phyloP scores from a whole-genome alignment of 139 green algal species.

The Tetradesmus lagerheimii region DNA sequence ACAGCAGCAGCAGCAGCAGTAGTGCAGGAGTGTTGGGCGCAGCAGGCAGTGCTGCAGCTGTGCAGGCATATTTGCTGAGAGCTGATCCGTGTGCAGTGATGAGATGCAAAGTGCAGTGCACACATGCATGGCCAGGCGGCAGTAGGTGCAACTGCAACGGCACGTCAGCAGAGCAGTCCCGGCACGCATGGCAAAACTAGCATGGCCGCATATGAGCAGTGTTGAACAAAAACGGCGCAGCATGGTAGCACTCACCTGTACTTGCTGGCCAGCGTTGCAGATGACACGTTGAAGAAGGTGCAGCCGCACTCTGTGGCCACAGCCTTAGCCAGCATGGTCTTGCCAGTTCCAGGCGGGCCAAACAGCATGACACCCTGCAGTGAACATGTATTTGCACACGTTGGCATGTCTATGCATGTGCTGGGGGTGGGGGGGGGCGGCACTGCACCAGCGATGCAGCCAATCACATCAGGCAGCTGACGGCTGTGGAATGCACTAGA shows the following conservation, averaged over 20 bases:
- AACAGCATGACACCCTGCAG: slow-evolving; percentile 95
- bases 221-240: no score
- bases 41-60: not conserved
- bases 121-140: not conserved
- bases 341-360: slow-evolving; percentile 93
- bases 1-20: not conserved
- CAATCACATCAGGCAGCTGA: not conserved
- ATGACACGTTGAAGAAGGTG: slow-evolving; percentile 97
- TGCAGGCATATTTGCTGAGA: not conserved
- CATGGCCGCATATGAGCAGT: no score
- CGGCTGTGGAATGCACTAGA: no score
- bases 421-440: no score
- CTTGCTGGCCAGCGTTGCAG: slow-evolving; percentile 94
- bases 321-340: slow-evolving; percentile 95
- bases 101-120: not conserved
- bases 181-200: not conserved
- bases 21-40: not conserved
- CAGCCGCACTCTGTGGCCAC: slow-evolving; percentile 90
- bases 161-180: no score
- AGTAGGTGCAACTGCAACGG: no score
- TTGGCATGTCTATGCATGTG: no score
- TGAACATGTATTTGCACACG: not conserved
- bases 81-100: not conserved
- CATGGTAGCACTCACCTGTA: slow-evolving; percentile 69
- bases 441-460: not conserved